Conservation (phyloP, 257 asterid species). For the Jasminum sambac region DNA sequence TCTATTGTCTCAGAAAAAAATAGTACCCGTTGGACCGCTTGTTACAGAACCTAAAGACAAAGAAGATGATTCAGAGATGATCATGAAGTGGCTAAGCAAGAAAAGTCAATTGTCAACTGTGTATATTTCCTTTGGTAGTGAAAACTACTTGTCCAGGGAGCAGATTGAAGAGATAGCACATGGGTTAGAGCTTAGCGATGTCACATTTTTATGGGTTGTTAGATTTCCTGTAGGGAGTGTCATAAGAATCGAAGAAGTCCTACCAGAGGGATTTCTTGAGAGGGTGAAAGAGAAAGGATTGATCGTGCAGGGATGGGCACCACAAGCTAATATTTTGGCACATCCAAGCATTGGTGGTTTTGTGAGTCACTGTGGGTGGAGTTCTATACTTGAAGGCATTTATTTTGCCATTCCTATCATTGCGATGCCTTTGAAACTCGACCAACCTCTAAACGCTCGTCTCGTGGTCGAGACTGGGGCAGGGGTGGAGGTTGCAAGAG, state of each 20-base stretch:
- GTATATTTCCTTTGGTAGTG: conserved; percentile 44
- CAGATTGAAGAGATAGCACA: conserved; percentile 32
- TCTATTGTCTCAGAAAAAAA: conserved; percentile 16
- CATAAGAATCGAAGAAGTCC: conserved; percentile 7
- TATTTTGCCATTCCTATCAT: conserved; percentile 37
- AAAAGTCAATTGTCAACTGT: conserved; percentile 29
- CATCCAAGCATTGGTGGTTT: conserved; percentile 34
- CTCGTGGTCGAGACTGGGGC: conserved; percentile 25
- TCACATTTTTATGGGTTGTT: conserved; percentile 42
- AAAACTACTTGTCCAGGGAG: conserved; percentile 33
- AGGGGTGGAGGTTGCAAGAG: conserved; percentile 33
- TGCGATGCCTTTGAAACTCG: conserved; percentile 40
- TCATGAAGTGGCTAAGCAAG: conserved; percentile 37
- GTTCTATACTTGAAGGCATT: conserved; percentile 30
- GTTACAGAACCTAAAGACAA: background rate
- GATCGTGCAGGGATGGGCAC: conserved; percentile 37
- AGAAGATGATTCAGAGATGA: conserved; percentile 21
- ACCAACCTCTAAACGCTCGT: conserved; percentile 36
- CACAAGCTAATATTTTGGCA: conserved; percentile 29
- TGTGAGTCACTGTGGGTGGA: conserved; percentile 44
- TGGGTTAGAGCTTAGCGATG: conserved; percentile 33
- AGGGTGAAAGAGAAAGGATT: conserved; percentile 31
- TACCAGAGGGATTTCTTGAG: conserved; percentile 36
- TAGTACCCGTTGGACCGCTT: conserved; percentile 39
- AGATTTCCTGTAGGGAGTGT: conserved; percentile 26